phyloP scores from a whole-genome alignment of 2,329 filamentous ascomycete genomes.

The Trichoderma sp. region DNA sequence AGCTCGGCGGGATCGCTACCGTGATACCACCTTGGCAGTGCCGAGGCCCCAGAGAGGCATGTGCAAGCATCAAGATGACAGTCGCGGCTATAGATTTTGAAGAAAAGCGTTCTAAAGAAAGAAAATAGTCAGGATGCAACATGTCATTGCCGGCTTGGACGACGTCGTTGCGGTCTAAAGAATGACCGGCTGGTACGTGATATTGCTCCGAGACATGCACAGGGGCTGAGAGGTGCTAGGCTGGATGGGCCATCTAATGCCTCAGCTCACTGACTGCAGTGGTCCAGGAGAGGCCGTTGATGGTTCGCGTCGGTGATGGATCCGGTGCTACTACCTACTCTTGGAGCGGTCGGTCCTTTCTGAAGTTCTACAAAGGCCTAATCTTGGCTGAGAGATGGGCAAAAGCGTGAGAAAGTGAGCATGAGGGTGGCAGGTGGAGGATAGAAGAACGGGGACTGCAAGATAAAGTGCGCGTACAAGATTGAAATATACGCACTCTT shows the following conservation, averaged over 20 bases:
- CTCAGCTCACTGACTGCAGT: not conserved
- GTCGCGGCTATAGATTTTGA: not conserved
- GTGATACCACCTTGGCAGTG: not conserved
- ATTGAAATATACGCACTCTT: not conserved
- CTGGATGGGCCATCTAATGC: not conserved
- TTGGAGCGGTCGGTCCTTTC: not conserved
- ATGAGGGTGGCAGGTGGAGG: not conserved
- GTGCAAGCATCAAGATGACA: not conserved
- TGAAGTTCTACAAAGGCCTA: not conserved
- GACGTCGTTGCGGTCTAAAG: not conserved
- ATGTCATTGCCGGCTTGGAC: not conserved
- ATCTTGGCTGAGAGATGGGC: not conserved
- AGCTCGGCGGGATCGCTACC: not conserved
- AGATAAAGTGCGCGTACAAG: not conserved
- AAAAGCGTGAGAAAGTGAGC: not conserved
- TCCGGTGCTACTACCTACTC: not conserved
- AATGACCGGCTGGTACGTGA: not conserved
- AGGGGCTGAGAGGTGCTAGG: slow-evolving; percentile 18
- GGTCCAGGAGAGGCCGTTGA: not conserved
- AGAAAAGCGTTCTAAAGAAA: not conserved
- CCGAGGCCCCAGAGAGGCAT: not conserved
- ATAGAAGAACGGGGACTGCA: not conserved
- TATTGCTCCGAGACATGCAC: slow-evolving; percentile 18
- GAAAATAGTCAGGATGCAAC: not conserved
- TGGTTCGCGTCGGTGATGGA: not conserved